Conservation (phyloP, 2,329 filamentous ascomycete genomes). For the Meredithiella fracta region DNA sequence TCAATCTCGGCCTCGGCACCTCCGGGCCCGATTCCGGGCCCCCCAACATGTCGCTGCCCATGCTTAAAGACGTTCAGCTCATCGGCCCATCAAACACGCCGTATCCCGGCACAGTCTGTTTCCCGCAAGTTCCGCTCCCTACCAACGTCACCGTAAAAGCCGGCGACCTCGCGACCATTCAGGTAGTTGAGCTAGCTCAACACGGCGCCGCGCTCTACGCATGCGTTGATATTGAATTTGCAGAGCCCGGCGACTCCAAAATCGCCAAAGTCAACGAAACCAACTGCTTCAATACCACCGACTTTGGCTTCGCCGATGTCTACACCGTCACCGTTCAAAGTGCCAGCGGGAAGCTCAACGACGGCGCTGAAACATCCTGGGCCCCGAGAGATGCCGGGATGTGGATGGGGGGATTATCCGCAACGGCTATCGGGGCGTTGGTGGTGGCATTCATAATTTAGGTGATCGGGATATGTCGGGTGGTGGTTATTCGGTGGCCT, state of each 20-base stretch:
- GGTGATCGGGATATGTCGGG: too few species aligned
- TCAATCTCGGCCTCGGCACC: constrained; percentile 78
- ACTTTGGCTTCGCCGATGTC: constrained; percentile 60
- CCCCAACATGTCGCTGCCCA: constrained; percentile 70
- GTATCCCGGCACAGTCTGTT: constrained; percentile 78
- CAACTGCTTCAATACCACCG: constrained; percentile 79
- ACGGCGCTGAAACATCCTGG: neutral
- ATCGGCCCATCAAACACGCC: constrained; percentile 63
- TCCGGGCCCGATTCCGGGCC: constrained; percentile 48
- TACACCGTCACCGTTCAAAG: constrained; percentile 47
- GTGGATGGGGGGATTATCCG: neutral
- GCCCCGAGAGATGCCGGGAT: neutral
- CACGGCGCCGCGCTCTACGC: constrained; percentile 75
- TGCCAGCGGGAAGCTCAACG: constrained; percentile 20
- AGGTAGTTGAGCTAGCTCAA: constrained; percentile 66
- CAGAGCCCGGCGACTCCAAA: constrained; percentile 50
- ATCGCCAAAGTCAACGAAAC: constrained; percentile 57
- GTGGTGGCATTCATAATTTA: neutral
- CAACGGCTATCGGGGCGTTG: neutral
- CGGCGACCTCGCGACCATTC: constrained; percentile 84
- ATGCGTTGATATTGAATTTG: constrained; percentile 93
- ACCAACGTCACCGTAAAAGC: constrained; percentile 50
- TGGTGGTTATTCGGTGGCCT: neutral
- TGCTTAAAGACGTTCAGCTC: constrained; percentile 69
- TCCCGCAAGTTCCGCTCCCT: constrained; percentile 78